phyloP scores from a whole-genome alignment of 192 early-diverging fungal species.

The Dissophora globulifera region DNA sequence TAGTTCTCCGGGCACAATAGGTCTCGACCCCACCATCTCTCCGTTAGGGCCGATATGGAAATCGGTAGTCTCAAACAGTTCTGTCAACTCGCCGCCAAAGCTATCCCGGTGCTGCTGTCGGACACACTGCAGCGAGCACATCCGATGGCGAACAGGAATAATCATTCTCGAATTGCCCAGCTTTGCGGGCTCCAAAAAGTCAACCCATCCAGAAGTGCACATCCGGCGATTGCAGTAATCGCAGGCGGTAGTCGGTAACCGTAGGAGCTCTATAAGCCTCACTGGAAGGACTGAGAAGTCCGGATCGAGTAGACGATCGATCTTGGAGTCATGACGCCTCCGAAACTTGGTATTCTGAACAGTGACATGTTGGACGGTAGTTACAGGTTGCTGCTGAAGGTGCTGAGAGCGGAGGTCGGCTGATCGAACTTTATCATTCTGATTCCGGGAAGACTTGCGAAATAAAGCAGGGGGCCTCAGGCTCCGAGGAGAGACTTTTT shows the following conservation, averaged over 20 bases:
- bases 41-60: slow-evolving; percentile 44
- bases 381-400: background rate
- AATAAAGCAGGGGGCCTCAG: slow-evolving; percentile 13
- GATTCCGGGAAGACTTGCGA: slow-evolving; percentile 8
- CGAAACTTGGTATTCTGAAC: no score
- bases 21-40: slow-evolving; percentile 39
- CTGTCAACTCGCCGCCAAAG: slow-evolving; percentile 42
- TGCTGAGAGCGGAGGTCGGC: background rate
- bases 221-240: slow-evolving; percentile 41
- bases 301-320: slow-evolving; percentile 32
- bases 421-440: background rate
- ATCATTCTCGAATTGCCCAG: slow-evolving; percentile 26
- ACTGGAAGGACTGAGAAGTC: slow-evolving; percentile 26
- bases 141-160: slow-evolving; percentile 36
- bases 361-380: no score
- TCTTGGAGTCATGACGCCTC: slow-evolving; percentile 1
- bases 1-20: slow-evolving; percentile 35
- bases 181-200: slow-evolving; percentile 43
- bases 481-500: slow-evolving; percentile 14
- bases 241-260: slow-evolving; percentile 18
- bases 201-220: slow-evolving; percentile 48
- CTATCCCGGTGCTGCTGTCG: slow-evolving; percentile 39
- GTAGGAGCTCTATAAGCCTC: slow-evolving; percentile 21
- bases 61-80: slow-evolving; percentile 33
- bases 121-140: slow-evolving; percentile 42